These are phyloP conservation scores for Kwoniella newhampshirensis DNA, from an alignment of 768 basidiomycete species.

Conservation along the genomic window DNA sequence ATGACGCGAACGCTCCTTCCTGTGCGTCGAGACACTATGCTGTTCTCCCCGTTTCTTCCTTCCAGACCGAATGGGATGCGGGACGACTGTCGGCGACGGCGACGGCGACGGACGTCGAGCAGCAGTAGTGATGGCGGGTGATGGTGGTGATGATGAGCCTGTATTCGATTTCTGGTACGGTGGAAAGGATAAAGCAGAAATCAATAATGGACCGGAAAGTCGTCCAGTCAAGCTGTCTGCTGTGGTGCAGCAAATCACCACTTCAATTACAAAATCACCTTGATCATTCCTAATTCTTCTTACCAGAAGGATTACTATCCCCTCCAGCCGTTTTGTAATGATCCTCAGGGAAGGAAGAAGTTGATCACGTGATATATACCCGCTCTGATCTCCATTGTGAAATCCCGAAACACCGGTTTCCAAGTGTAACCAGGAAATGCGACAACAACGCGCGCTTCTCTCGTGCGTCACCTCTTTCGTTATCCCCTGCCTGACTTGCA, in stretches of 20 bases:
- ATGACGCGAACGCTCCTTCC: constrained; percentile 16
- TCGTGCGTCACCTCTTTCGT: no score
- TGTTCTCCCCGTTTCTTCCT: no score
- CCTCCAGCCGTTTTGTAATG: neutral
- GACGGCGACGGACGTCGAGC: neutral
- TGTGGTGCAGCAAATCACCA: constrained; percentile 1
- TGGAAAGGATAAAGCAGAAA: neutral
- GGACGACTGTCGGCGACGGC: no score
- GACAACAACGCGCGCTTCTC: no score
- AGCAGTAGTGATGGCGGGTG: neutral
- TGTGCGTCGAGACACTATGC: neutral
- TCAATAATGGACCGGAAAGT: neutral
- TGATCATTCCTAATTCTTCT: neutral
- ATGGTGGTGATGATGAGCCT: neutral
- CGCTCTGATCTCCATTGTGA: constrained; percentile 6
- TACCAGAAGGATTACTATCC: neutral
- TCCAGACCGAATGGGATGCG: no score
- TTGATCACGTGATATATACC: constrained; percentile 9
- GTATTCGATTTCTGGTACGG: no score
- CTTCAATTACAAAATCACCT: neutral
- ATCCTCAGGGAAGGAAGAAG: neutral
- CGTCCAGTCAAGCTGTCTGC: no score
- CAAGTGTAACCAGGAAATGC: no score
- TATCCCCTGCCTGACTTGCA: no score
- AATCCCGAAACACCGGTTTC: constrained; percentile 13